These are phyloP conservation scores for Athelia sp. DNA, from an alignment of 1,284 basidiomycete genomes.

Conservation along the genomic window DNA sequence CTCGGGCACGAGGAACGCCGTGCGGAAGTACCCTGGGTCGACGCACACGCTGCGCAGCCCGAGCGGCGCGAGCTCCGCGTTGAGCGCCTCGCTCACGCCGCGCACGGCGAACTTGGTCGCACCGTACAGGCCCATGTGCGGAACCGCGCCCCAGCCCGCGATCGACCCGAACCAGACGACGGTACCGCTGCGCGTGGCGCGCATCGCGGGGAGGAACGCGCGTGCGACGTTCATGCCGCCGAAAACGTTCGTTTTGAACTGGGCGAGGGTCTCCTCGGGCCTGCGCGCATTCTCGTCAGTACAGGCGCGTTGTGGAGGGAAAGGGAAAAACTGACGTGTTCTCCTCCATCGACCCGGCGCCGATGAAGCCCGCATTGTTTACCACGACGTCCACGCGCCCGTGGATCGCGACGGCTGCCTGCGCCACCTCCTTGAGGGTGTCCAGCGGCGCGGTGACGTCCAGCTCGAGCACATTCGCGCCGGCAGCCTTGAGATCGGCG, in stretches of 20 bases:
- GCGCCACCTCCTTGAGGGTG: conserved; percentile 21
- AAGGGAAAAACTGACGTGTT: neutral
- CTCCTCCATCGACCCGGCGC: neutral
- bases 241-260: conserved; percentile 19
- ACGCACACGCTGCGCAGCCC: neutral
- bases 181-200: conserved; percentile 13
- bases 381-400: conserved; percentile 37
- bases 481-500: conserved; percentile 5
- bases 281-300: neutral
- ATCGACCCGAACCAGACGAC: conserved; percentile 9
- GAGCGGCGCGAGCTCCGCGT: neutral
- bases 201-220: conserved; percentile 19
- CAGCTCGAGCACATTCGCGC: conserved; percentile 5
- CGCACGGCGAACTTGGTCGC: neutral
- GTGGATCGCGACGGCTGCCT: conserved; percentile 23
- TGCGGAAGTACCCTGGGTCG: neutral
- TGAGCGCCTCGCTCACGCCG: neutral
- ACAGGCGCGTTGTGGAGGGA: neutral
- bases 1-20: neutral
- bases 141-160: neutral
- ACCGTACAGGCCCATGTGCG: neutral
- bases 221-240: conserved; percentile 17
- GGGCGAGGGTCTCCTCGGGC: neutral
- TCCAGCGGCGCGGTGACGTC: conserved; percentile 8
- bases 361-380: conserved; percentile 32